A percentile compares a stretch with the other conserved stretches of the same genome.
Evolutionary conservation across 768 basidiomycete species (phyloP).

Genomic region (Suillus variegatus): DNA sequence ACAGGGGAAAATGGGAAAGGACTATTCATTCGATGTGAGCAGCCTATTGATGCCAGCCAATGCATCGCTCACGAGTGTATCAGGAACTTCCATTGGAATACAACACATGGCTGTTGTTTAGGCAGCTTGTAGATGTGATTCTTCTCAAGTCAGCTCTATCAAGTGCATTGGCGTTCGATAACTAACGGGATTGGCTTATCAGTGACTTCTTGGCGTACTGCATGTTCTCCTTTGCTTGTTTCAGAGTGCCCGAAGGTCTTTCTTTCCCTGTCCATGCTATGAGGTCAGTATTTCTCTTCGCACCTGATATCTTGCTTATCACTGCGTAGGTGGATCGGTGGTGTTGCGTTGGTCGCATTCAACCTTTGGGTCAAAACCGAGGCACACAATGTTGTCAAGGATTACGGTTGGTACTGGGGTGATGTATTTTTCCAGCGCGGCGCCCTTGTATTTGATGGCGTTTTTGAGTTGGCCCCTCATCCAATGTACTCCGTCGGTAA

Average conservation of each 20-base stretch:
- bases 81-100: conserved; percentile 91
- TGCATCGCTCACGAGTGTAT: conserved; percentile 4
- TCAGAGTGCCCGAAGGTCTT: conserved; percentile 80
- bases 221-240: conserved; percentile 93
- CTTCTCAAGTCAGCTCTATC: conserved; percentile 77
- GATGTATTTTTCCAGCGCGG: conserved; percentile 93
- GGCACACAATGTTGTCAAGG: conserved; percentile 96
- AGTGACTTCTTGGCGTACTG: conserved; percentile 95
- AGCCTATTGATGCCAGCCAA: neutral
- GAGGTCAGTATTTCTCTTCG: conserved; percentile 48
- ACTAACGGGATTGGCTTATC: conserved; percentile 13
- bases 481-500: conserved; percentile 93
- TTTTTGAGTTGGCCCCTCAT: conserved; percentile 91
- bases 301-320: conserved; percentile 11
- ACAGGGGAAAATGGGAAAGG: conserved; percentile 90
- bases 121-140: conserved; percentile 95
- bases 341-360: conserved; percentile 83
- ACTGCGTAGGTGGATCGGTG: conserved; percentile 76
- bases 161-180: neutral
- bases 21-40: conserved; percentile 89
- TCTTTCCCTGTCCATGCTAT: conserved; percentile 73
- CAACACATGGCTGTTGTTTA: conserved; percentile 95
- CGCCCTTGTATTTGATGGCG: conserved; percentile 93
- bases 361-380: conserved; percentile 99
- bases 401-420: conserved; percentile 98